phyloP scores from a whole-genome alignment of 2,329 filamentous ascomycete species.

The Colletotrichum euphorbiae region DNA sequence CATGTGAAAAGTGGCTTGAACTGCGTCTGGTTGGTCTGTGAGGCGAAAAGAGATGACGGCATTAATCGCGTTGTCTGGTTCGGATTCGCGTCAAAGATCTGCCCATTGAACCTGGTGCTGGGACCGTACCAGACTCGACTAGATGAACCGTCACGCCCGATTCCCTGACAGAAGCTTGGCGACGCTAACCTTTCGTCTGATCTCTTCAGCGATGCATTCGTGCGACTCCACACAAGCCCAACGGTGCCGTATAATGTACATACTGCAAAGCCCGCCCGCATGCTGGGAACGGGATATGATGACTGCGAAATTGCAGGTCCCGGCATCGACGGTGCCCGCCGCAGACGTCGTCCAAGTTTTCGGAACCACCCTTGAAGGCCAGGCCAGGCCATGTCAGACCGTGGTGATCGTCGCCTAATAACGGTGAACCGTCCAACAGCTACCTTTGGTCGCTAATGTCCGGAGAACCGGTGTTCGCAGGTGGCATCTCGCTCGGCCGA shows the following conservation, averaged over 20 bases:
- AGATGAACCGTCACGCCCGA: slow-evolving; percentile 22
- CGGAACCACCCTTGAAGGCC: neutral
- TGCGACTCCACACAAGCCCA: slow-evolving; percentile 10
- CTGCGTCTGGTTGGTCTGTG: slow-evolving; percentile 14
- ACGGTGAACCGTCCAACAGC: slow-evolving; percentile 1
- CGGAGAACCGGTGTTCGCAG: slow-evolving; percentile 11
- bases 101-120: slow-evolving; percentile 10
- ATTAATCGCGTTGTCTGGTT: slow-evolving; percentile 15
- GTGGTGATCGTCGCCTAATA: slow-evolving; percentile 21
- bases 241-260: slow-evolving; percentile 2
- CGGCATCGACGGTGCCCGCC: slow-evolving; percentile 25
- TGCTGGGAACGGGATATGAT: slow-evolving; percentile 1
- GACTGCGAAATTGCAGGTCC: slow-evolving; percentile 29
- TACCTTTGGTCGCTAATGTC: slow-evolving; percentile 9
- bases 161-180: slow-evolving; percentile 33
- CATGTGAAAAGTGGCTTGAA: neutral
- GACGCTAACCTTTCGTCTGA: slow-evolving; percentile 28
- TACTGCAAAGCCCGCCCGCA: slow-evolving; percentile 11
- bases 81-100: slow-evolving; percentile 15
- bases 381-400: no score
- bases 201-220: slow-evolving; percentile 20
- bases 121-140: slow-evolving; percentile 15
- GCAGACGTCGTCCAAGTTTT: slow-evolving; percentile 16
- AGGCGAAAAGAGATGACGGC: slow-evolving; percentile 21
- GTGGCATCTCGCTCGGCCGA: slow-evolving; percentile 23